Conservation (phyloP, 495 filamentous ascomycete genomes). For the Baudoinia panamericana region DNA sequence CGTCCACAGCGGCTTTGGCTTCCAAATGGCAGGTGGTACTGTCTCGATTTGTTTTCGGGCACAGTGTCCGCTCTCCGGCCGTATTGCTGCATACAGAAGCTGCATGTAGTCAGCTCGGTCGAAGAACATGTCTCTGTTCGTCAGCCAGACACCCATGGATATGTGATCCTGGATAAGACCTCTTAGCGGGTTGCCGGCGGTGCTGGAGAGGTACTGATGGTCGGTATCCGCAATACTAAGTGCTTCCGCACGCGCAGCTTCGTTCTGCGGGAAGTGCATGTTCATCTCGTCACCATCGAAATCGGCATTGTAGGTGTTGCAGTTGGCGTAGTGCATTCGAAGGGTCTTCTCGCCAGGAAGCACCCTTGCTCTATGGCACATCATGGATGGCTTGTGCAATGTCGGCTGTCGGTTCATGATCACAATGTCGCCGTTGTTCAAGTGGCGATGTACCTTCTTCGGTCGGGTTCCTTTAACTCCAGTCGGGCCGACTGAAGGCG, state of each 20-base stretch:
- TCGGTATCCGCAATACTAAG: conserved; percentile 88
- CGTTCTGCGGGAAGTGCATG: conserved; percentile 98
- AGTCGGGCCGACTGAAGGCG: conserved; percentile 65
- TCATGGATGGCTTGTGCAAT: conserved; percentile 98
- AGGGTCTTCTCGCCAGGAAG: conserved; percentile 90
- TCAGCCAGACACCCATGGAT: conserved; percentile 82
- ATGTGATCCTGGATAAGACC: conserved; percentile 99
- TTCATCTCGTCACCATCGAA: conserved; percentile 99
- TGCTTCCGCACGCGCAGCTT: conserved; percentile 83
- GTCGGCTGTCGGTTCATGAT: conserved; percentile 99
- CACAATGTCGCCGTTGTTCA: conserved; percentile 91
- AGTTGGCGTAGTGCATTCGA: conserved; percentile 99
- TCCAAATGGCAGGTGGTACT: conserved; percentile 66
- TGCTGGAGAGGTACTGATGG: conserved; percentile 89
- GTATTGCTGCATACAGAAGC: conserved; percentile 73
- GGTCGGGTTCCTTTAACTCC: conserved; percentile 48
- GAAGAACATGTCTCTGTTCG: conserved; percentile 87
- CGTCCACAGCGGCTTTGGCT: conserved; percentile 79
- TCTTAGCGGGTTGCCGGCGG: conserved; percentile 84
- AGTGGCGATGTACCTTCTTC: conserved; percentile 94
- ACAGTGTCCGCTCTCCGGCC: conserved; percentile 80
- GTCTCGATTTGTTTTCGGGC: conserved; percentile 56
- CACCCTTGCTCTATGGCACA: conserved; percentile 90
- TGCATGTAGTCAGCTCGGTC: conserved; percentile 81
- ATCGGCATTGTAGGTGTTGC: conserved; percentile 99